These are phyloP conservation scores for Dicorynia guianensis DNA, from an alignment of 306 rosid species.

Conservation along the genomic window DNA sequence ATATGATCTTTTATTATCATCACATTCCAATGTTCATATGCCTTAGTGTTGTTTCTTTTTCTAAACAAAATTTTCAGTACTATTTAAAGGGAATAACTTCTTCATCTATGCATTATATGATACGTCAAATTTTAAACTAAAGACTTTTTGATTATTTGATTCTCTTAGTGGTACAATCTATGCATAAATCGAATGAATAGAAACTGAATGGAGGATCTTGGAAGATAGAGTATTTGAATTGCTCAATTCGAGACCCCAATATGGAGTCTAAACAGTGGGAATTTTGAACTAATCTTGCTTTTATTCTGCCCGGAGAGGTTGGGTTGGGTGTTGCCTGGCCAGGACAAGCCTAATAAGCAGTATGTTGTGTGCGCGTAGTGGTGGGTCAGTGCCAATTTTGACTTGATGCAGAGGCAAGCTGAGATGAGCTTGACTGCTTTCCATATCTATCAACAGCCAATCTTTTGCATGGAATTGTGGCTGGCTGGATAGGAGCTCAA, in stretches of 20 bases:
- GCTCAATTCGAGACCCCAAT: too few species aligned
- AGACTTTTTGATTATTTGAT: too few species aligned
- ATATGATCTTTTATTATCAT: constrained; percentile 16
- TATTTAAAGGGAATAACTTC: too few species aligned
- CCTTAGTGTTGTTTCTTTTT: constrained; percentile 33
- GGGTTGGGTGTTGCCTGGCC: constrained; percentile 32
- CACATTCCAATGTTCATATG: constrained; percentile 29
- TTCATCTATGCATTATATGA: too few species aligned
- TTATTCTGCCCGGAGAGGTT: constrained; percentile 13
- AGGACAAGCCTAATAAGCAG: constrained; percentile 24
- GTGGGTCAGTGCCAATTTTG: constrained; percentile 47
- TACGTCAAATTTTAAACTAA: too few species aligned
- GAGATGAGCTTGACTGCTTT: constrained; percentile 19
- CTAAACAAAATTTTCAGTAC: too few species aligned
- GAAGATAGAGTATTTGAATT: too few species aligned
- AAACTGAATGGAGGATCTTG: too few species aligned
- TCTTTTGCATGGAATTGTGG: constrained; percentile 30
- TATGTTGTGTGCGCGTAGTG: neutral
- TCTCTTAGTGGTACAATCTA: too few species aligned
- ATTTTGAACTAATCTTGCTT: too few species aligned
- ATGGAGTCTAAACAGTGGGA: too few species aligned
- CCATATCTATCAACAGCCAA: neutral
- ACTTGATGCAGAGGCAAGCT: neutral
- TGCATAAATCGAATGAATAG: too few species aligned
- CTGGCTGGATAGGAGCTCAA: constrained; percentile 32